Base-by-base conservation (phyloP, 495 filamentous ascomycete species). In the Hypoxylon cercidicola region DNA sequence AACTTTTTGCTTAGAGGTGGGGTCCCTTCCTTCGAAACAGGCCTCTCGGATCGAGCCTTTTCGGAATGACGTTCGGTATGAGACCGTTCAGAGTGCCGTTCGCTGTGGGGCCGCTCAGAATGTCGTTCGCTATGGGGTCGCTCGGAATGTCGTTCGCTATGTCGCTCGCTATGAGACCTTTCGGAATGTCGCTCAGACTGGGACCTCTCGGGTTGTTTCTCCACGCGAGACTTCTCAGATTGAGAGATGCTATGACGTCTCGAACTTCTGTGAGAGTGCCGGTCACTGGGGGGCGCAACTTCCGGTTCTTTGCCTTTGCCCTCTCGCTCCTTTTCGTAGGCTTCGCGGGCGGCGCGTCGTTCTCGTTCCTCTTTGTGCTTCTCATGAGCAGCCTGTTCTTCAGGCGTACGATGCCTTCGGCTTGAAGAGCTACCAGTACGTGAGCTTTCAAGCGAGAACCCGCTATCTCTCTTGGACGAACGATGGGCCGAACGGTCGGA, bases 381-480 rank as follows among this genome's bases (percentile, higher is more conserved):
- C 11, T 81, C 79, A 58, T 79, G 77, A 12, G 74, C 77, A 23
- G 71, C 74, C 58, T 79, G 78, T 54, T 81, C 77, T 62, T 82
- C 78, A 3, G 77, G 74, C 4, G 77, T 79, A 45, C 79, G 78
- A 34, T 69, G 66, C 34, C 59, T 70, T 1, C 66, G 68, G 32
- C 54, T 56, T 10, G 74, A 72, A 32, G 71, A 71, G 37, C 61
- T 11, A 20, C 1, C 16, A 6, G 40, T 64, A 44, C 64, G 70
- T 35, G 64, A 72, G 16, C 55, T 70, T 19, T 74, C 74, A 45
- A 74, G 54, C 0, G 76, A 72, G 23, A 70, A 61, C 11, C 74
- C 74, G 48, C 72, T 75, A 40, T 78, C 77, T 48, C 66, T 66
- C 50, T 70, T 66, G 13, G 70, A 54, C 16, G 48, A 45, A 6